phyloP scores from a whole-genome alignment of 805 yeast genomes.

The Kluyveromyces siamensis region DNA sequence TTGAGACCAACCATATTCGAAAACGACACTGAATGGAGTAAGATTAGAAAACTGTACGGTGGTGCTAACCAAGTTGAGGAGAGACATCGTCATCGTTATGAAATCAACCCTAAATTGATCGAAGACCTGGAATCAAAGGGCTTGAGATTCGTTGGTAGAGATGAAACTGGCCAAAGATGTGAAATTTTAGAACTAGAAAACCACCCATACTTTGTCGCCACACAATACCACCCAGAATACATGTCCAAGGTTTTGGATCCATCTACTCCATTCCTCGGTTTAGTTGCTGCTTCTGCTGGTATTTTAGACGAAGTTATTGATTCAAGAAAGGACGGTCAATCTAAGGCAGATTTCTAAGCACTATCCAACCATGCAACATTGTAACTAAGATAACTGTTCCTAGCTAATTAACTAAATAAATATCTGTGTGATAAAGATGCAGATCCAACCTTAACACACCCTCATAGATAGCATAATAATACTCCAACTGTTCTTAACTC shows the following conservation, averaged over 20 bases:
- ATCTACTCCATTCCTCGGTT: constrained; percentile 90
- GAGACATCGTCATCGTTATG: constrained; percentile 98
- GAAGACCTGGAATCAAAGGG: constrained; percentile 66
- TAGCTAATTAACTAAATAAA: not conserved
- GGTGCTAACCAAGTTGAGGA: constrained; percentile 60
- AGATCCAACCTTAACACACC: not conserved
- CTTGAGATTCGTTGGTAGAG: constrained; percentile 85
- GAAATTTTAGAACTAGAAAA: constrained; percentile 79
- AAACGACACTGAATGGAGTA: constrained; percentile 53
- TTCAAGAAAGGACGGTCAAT: constrained; percentile 22
- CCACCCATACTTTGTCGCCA: constrained; percentile 88
- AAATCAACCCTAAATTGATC: constrained; percentile 82
- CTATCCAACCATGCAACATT: no score
- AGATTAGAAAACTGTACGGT: constrained; percentile 72
- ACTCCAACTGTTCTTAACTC: no score
- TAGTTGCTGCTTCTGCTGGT: constrained; percentile 90
- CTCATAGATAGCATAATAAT: not conserved
- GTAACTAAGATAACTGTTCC: not conserved
- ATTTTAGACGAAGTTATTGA: constrained; percentile 57
- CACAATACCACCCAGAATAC: constrained; percentile 98
- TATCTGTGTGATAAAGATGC: not conserved
- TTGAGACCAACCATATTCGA: constrained; percentile 82
- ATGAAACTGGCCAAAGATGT: constrained; percentile 86
- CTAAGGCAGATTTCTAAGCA: constrained; percentile 23
- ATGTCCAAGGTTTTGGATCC: constrained; percentile 94